These are phyloP conservation scores for Arabis hirsuta DNA, from an alignment of 345 rosid genomes.

Conservation along the genomic window DNA sequence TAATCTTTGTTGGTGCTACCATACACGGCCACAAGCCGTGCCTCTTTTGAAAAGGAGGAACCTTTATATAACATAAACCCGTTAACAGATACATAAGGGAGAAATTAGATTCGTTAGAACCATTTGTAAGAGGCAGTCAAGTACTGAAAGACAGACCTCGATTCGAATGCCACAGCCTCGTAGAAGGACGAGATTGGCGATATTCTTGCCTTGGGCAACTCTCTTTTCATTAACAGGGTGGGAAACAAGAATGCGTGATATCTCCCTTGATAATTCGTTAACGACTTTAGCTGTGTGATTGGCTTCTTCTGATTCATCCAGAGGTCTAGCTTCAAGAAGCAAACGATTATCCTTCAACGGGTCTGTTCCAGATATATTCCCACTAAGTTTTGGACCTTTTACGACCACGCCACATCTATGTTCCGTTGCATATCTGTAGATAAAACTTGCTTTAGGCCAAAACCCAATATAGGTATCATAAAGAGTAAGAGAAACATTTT, in stretches of 20 bases:
- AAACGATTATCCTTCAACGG: conserved; percentile 87
- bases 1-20: conserved; percentile 99
- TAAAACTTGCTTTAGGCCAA: neutral
- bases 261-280: conserved; percentile 84
- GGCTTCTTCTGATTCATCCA: conserved; percentile 89
- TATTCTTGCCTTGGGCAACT: conserved; percentile 73
- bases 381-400: conserved; percentile 86
- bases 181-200: conserved; percentile 86
- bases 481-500: neutral
- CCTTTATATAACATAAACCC: conserved; percentile 50
- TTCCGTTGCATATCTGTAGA: conserved; percentile 88
- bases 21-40: conserved; percentile 93
- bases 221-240: conserved; percentile 81
- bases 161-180: conserved; percentile 97
- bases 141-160: conserved; percentile 58
- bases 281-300: conserved; percentile 80
- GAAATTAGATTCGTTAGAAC: neutral
- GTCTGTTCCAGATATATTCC: conserved; percentile 96
- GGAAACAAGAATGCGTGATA: conserved; percentile 67
- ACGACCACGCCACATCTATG: conserved; percentile 98
- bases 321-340: conserved; percentile 75
- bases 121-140: neutral
- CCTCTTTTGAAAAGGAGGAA: conserved; percentile 71
- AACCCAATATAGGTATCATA: neutral
- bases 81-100: neutral